Base-by-base conservation (phyloP, 108 stramenopile genomes). In the Tribonema minus region DNA sequence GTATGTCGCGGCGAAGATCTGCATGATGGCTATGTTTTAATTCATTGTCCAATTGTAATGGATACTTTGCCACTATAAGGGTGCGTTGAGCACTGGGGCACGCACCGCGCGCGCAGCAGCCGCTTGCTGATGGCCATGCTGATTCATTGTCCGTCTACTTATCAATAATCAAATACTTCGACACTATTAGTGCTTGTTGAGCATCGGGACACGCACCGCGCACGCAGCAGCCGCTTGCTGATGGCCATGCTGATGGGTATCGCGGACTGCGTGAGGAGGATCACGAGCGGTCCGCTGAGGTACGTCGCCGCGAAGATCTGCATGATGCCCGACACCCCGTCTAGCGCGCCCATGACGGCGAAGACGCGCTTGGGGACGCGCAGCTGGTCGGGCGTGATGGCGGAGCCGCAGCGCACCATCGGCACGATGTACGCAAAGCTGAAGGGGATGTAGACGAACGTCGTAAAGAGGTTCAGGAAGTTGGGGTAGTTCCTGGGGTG, bases 401-500 rank as follows among this genome's bases (percentile, higher is more conserved):
- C 90, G 20, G 29, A 36, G 2, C 78, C 78, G 61, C 30, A 80
- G 15, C 38, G 26, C 30, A 68, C 6, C 74, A 83, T 79, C 12
- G 95, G 95, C 23, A 95, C 25, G 61, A 96, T 95, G 88, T 96
- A 96, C 36, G 85, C 82, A 67, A 94, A 95, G 65, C 88, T 92
- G 5, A 93, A 41, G 30, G 93, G 91, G 37, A 95, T 89, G 81
- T 92, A 94, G 37, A 71, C 33, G 79, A 80, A 80, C 29, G 79
- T 80, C 5, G 79, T 80, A 41, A 94, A 84, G 20, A 97, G 72
- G 79, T 94, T 94, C 40, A 95, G 86, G 65, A 92, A 93, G 58
- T 87, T 91, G 28, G 96, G 96, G 84, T 97, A 97, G 79, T 95
- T 94, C n/a, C n/a, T n/a, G n/a, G n/a, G n/a, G n/a, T n/a, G n/a